Base-by-base conservation (phyloP, 1,284 basidiomycete species). In the Xerocomus cyaneibrunnescens region DNA sequence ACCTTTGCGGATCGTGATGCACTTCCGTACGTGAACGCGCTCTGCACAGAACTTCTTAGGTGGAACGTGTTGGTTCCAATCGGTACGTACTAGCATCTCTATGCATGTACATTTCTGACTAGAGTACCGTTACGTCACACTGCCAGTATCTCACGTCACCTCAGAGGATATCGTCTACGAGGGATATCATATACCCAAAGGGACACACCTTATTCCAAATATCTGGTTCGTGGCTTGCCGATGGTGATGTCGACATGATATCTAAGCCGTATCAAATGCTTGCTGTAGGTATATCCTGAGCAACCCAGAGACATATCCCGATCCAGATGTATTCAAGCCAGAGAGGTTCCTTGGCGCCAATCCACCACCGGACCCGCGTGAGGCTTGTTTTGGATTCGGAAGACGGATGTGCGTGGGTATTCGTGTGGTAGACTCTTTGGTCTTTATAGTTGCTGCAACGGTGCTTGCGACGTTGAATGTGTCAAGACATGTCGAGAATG, bases 391-490 rank as follows among this genome's bases (percentile, higher is more conserved):
- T 16, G 38, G 46, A 9, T 48, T 19, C 30, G 38, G 46, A 34
- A 19, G 55, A 32, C 51, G 58, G 14, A 32, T 4, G 14, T 62
- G 59, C 44, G 61, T 23, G 32, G 34, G 1, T 41, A 19, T 17
- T 50, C 65, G 14, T 58, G 53, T 0, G 50, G 1, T 22, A 37
- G 5, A 53, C 52, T 0, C 36, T 62, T n/a, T n/a, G n/a, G n/a
- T n/a, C 17, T 68, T 57, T 32, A 55, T 61, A 7, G 34, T 28
- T 14, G 44, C 60, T 14, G 56, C 56, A 1, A 61, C 41, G 45
- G 43, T 55, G 9, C 51, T 64, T 3, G 45, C 59, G 43, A 39
- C 45, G 23, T 25, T 65, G 54, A 32, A 57, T 34, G 17, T 62
- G 7, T 54, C 51, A 3, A 52, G 44, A 27, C 25, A 7, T 27